phyloP scores from a whole-genome alignment of 2,329 filamentous ascomycete species.

The Neonectria neomacrospora region DNA sequence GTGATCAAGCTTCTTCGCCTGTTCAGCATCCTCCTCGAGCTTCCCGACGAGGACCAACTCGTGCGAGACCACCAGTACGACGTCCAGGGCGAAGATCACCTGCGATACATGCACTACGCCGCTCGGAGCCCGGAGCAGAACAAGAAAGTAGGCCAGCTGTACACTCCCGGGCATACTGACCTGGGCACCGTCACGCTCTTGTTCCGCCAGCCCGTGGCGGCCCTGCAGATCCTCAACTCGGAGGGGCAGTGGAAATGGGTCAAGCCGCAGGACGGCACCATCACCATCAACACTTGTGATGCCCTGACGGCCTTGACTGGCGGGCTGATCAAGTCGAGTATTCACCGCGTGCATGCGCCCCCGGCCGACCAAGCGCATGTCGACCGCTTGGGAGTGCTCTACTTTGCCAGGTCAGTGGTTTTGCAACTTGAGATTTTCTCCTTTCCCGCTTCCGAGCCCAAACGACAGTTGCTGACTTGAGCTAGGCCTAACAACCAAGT shows the following conservation, averaged over 20 bases:
- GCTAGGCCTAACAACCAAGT: neutral
- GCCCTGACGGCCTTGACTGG: conserved; percentile 60
- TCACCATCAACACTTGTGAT: conserved; percentile 63
- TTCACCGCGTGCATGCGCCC: conserved; percentile 46
- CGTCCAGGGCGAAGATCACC: conserved; percentile 65
- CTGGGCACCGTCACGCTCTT: conserved; percentile 66
- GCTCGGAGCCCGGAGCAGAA: neutral
- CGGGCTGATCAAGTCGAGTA: conserved; percentile 55
- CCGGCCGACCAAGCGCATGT: conserved; percentile 14
- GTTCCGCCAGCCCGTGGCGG: conserved; percentile 67
- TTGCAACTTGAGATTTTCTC: neutral
- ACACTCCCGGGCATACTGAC: conserved; percentile 64
- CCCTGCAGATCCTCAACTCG: conserved; percentile 61
- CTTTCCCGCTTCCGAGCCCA: neutral
- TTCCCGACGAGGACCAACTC: conserved; percentile 68
- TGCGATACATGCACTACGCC: conserved; percentile 69
- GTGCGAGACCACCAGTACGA: conserved; percentile 64
- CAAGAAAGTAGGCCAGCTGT: conserved; percentile 43
- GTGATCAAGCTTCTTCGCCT: conserved; percentile 46
- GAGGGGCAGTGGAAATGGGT: conserved; percentile 61
- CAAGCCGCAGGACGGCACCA: conserved; percentile 57
- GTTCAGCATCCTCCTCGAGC: conserved; percentile 54
- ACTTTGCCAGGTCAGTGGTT: conserved; percentile 4
- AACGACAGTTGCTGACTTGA: neutral
- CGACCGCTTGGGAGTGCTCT: conserved; percentile 15